Evolutionary conservation across 1,284 basidiomycete genomes (phyloP), one percentile per base, ranked within the genome.

Genomic region (Ustilago loliicola): DNA sequence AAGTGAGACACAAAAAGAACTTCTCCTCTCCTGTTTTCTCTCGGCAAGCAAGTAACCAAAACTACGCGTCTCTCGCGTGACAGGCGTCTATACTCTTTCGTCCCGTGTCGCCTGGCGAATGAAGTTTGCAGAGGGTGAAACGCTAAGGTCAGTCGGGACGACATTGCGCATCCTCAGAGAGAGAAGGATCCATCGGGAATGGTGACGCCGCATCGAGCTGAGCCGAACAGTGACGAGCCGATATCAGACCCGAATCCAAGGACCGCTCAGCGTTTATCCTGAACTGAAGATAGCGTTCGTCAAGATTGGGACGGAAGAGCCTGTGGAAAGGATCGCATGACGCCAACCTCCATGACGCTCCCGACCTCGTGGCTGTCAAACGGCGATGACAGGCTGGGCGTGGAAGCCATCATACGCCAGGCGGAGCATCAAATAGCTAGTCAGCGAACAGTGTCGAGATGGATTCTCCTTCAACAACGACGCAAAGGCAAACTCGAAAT

Each of bases 371-470:
- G 36, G 36, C 36, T 38, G 36, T 38, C 36, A 23, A 48, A 32
- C 19, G 61, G 61, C 61, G 21, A 50, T 55, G 61, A 63, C 66
- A 63, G 48, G 61, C 61, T 69, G 61, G 66, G 61, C 66, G 52
- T 62, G 42, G 48, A 63, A 36, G 9, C 61, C 59, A 34, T 64
- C 61, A 64, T 21, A 56, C 61, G 61, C 61, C 61, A 48, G 55
- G 19, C 9, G 45, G 45, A 27, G 48, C 25, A 9, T 15, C 23
- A 19, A 27, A 56, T 40, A 10, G 19, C 6, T 21, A 3, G 54
- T 40, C 53, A 36, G n/a, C n/a, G 10, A 21, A 17, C 48, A n/a
- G n/a, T 27, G 23, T 50, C 23, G 10, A 42, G 15, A 42, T 42
- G 40, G 40, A 50, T 50, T 50, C 48, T 50, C 1, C 48, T 50